Percentiles rank a stretch among this genome's conserved stretches.
Conservation (phyloP, 805 yeast genomes). For the Scheffersomyces coipomensis region DNA sequence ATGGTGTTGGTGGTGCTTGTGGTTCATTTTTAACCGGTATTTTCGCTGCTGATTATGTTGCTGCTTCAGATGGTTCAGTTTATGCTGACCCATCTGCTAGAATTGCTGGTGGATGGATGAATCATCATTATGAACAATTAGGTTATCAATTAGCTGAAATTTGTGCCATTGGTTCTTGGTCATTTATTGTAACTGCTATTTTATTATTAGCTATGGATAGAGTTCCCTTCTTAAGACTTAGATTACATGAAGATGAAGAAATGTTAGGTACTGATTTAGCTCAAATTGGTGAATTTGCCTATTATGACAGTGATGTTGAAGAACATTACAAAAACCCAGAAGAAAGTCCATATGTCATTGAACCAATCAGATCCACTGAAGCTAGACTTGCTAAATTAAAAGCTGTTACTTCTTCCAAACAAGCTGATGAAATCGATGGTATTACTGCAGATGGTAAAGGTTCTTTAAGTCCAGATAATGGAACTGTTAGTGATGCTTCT, state of each 20-base stretch:
- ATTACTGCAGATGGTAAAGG: constrained; percentile 14
- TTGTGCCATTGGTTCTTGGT: constrained; percentile 69
- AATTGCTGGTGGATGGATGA: constrained; percentile 85
- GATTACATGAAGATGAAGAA: constrained; percentile 86
- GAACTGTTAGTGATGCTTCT: constrained; percentile 12
- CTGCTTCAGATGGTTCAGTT: constrained; percentile 73
- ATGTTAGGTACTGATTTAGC: constrained; percentile 83
- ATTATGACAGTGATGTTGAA: constrained; percentile 59
- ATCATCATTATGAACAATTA: constrained; percentile 77
- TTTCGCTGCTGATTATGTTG: constrained; percentile 88
- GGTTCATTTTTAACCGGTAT: constrained; percentile 87
- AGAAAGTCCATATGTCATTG: constrained; percentile 58
- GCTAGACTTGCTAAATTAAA: constrained; percentile 32
- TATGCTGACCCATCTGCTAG: constrained; percentile 20
- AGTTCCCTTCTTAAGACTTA: constrained; percentile 76
- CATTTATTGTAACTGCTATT: constrained; percentile 69
- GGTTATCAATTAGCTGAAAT: constrained; percentile 87
- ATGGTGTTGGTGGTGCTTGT: constrained; percentile 88
- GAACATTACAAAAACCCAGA: constrained; percentile 25
- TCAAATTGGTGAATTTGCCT: constrained; percentile 89
- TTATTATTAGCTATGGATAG: constrained; percentile 66
- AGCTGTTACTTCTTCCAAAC: constrained; percentile 18
- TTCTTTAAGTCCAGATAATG: constrained; percentile 16
- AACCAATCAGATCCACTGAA: constrained; percentile 69
- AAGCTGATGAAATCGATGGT: constrained; percentile 11